Conservation (phyloP, 257 asterid genomes). For the Solanum chmielewskii region DNA sequence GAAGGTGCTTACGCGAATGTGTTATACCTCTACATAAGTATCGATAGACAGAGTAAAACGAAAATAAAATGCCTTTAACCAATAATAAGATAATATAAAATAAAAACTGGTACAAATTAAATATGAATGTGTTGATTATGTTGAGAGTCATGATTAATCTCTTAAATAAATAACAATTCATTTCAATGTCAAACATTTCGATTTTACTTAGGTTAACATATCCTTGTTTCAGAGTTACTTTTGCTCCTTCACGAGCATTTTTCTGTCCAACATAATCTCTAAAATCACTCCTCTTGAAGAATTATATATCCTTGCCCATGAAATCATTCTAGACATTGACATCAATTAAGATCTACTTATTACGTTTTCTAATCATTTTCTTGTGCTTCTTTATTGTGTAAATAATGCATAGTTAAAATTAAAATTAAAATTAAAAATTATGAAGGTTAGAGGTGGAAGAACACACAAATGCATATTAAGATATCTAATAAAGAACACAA, state of each 20-base stretch:
- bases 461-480: neutral
- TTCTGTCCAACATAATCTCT: neutral
- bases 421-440: too few relatives aligned
- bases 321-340: neutral
- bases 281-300: neutral
- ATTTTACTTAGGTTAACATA: neutral
- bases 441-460: neutral
- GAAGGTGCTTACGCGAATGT: too few relatives aligned
- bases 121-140: too few relatives aligned
- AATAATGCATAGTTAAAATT: neutral
- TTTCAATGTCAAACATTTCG: too few relatives aligned
- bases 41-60: neutral
- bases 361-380: neutral
- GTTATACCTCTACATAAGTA: too few relatives aligned
- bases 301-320: neutral
- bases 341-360: neutral
- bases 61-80: too few relatives aligned
- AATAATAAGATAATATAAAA: too few relatives aligned
- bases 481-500: neutral
- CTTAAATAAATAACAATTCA: too few relatives aligned
- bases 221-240: neutral
- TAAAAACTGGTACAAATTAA: too few relatives aligned
- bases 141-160: neutral
- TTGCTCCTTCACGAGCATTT: neutral
- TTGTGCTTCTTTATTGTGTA: neutral